Percentiles rank a stretch among this genome's conserved stretches.
phyloP scores from a whole-genome alignment of 2,329 filamentous ascomycete species.

The Colletotrichum chrysophilum region DNA sequence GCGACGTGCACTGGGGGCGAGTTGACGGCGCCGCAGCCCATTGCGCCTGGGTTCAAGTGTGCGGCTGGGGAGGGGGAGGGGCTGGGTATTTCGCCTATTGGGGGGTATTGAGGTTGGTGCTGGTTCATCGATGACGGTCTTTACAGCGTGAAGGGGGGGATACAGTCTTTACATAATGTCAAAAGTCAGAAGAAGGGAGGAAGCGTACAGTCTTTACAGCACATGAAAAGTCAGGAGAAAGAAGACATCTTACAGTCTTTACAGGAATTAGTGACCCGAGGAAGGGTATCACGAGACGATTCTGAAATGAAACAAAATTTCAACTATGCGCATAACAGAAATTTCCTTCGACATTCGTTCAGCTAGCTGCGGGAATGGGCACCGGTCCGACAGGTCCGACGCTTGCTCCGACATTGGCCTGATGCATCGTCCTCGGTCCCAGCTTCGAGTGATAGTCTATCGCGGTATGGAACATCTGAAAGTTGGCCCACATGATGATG shows the following conservation, averaged over 20 bases:
- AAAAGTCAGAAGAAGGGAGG: not conserved
- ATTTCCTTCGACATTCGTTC: not conserved
- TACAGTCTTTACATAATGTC: not conserved
- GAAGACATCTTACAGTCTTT: not conserved
- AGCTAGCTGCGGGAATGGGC: not conserved
- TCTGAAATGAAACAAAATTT: not conserved
- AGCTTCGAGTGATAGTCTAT: not conserved
- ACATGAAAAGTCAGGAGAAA: not conserved
- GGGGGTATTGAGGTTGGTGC: not conserved
- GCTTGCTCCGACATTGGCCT: not conserved
- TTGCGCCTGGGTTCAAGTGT: constrained; percentile 16
- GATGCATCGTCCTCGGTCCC: not conserved
- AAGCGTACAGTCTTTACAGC: not conserved
- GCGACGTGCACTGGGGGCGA: constrained; percentile 16
- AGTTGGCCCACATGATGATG: not conserved
- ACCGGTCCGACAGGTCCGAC: not conserved
- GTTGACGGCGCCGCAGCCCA: constrained; percentile 6
- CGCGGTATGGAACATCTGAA: not conserved
- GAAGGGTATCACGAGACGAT: not conserved
- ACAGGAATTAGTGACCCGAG: not conserved
- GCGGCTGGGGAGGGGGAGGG: not conserved
- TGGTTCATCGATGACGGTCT: not conserved
- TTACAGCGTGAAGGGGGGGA: not conserved
- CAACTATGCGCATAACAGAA: not conserved
- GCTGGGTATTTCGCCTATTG: constrained; percentile 1